Evolutionary conservation across 768 basidiomycete species (phyloP).

Genomic region (Roridomyces roridus): DNA sequence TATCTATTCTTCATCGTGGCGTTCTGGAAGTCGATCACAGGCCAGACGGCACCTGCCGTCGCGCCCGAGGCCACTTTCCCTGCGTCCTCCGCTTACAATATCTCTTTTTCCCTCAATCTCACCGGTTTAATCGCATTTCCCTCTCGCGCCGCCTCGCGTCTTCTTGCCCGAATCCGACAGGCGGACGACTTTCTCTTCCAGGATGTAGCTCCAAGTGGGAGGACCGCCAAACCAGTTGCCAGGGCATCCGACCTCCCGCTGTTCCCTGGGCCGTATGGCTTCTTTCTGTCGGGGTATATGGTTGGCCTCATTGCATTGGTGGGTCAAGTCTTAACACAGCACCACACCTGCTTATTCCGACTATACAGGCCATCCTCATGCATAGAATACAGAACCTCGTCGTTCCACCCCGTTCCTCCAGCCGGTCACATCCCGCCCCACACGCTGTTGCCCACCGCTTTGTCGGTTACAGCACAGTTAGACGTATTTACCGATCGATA

Average conservation of each 20-base stretch:
- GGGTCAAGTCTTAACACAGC: constrained; percentile 23
- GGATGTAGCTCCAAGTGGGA: constrained; percentile 19
- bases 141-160: too few species aligned
- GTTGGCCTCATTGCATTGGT: constrained; percentile 73
- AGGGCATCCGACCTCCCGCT: constrained; percentile 20
- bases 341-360: not conserved
- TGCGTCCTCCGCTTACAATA: constrained; percentile 29
- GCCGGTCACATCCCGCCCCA: constrained; percentile 17
- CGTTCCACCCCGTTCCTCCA: constrained; percentile 60
- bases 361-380: constrained; percentile 66
- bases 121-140: constrained; percentile 49
- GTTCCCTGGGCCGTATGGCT: constrained; percentile 70
- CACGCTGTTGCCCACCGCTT: constrained; percentile 32
- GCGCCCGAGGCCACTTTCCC: constrained; percentile 19
- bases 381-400: constrained; percentile 83
- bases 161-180: constrained; percentile 45
- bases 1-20: constrained; percentile 7
- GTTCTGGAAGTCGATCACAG: constrained; percentile 24
- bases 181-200: constrained; percentile 36
- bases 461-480: constrained; percentile 28
- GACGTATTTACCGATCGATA: constrained; percentile 43
- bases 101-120: constrained; percentile 60
- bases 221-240: constrained; percentile 10
- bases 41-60: constrained; percentile 21
- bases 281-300: constrained; percentile 78